These are phyloP conservation scores for Colletotrichum coccodes DNA, from an alignment of 2,329 filamentous ascomycete species.

Conservation along the genomic window DNA sequence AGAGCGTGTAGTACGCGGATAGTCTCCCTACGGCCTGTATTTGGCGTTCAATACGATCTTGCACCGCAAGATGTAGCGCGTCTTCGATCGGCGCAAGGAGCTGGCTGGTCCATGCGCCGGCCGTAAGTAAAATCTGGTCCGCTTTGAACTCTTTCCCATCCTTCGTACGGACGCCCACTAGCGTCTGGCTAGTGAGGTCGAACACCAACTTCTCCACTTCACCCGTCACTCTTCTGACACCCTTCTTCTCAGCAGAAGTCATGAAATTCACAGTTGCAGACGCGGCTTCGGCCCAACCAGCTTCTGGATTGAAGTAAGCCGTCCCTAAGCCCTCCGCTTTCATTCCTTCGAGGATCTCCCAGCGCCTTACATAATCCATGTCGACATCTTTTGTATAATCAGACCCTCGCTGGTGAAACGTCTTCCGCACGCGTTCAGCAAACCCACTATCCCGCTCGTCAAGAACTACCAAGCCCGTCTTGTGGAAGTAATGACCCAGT, in stretches of 20 bases:
- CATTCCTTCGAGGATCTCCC: background rate
- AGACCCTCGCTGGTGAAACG: conserved; percentile 11
- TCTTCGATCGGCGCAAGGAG: conserved; percentile 49
- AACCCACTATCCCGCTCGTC: conserved; percentile 5
- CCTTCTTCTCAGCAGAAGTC: conserved; percentile 8
- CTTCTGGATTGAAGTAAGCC: conserved; percentile 21
- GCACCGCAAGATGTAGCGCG: background rate
- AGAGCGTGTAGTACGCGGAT: conserved; percentile 14
- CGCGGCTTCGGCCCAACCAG: conserved; percentile 21
- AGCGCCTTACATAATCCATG: background rate
- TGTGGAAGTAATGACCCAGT: conserved; percentile 22
- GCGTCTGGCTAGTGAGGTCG: background rate
- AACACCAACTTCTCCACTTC: conserved; percentile 2
- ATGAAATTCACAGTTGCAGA: conserved; percentile 14
- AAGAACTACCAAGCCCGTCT: conserved; percentile 11
- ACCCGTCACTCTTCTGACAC: conserved; percentile 1
- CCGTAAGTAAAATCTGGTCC: conserved; percentile 65
- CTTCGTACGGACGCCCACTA: background rate
- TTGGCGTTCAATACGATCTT: conserved; percentile 11
- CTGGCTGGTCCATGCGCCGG: conserved; percentile 62
- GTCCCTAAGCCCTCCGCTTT: background rate
- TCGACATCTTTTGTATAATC: conserved; percentile 14
- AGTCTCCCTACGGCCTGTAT: conserved; percentile 19
- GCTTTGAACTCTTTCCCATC: conserved; percentile 32
- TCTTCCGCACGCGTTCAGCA: background rate